Evolutionary conservation across 2,329 filamentous ascomycete species (phyloP), one percentile per base, ranked within the genome.

Genomic region (Xylariales sp.): DNA sequence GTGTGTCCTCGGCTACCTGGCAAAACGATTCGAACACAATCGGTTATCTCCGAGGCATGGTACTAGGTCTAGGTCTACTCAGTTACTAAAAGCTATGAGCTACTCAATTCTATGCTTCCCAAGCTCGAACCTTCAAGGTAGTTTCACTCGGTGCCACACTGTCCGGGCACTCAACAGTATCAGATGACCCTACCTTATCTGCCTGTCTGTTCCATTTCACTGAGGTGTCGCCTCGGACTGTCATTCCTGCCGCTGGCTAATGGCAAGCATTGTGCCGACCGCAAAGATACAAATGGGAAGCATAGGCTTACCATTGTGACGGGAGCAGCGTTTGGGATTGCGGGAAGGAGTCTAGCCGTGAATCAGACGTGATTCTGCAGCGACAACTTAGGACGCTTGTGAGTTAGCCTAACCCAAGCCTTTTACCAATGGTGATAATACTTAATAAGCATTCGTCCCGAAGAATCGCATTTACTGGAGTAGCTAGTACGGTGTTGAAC

Each of bases 291-390:
- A 9, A 72, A 75, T 30, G 74, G 72, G 50, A 73, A 62, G 61
- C 73, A 75, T 28, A 62, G 59, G 18, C 74, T 72, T 50, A 72
- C 71, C 0, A 71, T 75, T 23, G 69, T 71, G n/a, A 75, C 74
- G 54, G 68, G 69, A 10, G 73, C 71, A 5, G 65, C 46, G 46
- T 75, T 75, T 43, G 64, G 9, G 18, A 58, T 69, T 1, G 23
- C 30, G 14, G 63, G 56, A 5, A n/a, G 60, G 9, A 50, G 54
- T 8, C 39, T 75, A 16, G 45, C 60, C 0, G 62, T 74, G 1
- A 74, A 74, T 12, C 71, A 75, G 69, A 75, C 72, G n/a, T 75
- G 72, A 69, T 74, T 75, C 34, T 73, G 72, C 30, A 71, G 72
- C 30, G 74, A 75, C 36, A 70, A 75, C 1, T 68, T 5, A 0